These are phyloP conservation scores for Neonothopanus nambi DNA, from an alignment of 1,284 basidiomycete species.

Conservation along the genomic window DNA sequence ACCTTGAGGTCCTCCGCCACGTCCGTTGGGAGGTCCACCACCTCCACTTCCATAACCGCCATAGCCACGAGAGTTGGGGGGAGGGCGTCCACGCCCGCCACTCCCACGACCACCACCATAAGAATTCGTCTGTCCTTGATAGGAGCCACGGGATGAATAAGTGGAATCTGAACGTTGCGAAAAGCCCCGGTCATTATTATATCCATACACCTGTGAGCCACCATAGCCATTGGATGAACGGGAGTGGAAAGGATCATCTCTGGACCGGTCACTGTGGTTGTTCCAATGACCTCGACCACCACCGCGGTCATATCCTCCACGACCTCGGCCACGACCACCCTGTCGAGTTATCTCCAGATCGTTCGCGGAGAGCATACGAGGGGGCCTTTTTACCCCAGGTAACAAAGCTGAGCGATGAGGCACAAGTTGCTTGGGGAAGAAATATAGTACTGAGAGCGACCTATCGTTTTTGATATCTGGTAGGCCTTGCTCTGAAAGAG, in stretches of 20 bases:
- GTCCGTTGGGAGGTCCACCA: constrained; percentile 22
- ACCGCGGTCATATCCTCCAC: constrained; percentile 43
- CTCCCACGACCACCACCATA: constrained; percentile 23
- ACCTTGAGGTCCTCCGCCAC: constrained; percentile 21
- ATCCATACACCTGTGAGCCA: constrained; percentile 16
- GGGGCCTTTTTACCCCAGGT: constrained; percentile 67
- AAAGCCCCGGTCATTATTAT: constrained; percentile 20
- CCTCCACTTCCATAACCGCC: constrained; percentile 23
- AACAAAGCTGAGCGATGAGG: constrained; percentile 88
- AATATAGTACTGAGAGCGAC: constrained; percentile 86
- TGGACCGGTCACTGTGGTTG: constrained; percentile 28
- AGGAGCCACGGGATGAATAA: constrained; percentile 5
- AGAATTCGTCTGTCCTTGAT: constrained; percentile 4
- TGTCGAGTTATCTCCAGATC: constrained; percentile 70
- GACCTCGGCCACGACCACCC: constrained; percentile 50
- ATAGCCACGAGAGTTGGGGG: background rate
- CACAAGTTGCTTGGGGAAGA: constrained; percentile 84
- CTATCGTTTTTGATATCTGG: constrained; percentile 86
- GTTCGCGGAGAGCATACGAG: constrained; percentile 63
- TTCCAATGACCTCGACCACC: constrained; percentile 20
- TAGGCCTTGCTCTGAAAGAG: constrained; percentile 56
- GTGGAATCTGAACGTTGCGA: background rate
- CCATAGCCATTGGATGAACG: constrained; percentile 32
- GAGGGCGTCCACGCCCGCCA: constrained; percentile 19
- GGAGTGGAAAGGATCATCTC: constrained; percentile 42